Base-by-base conservation (phyloP, 78 protist genomes). In the Dictyostelium citrinum region DNA sequence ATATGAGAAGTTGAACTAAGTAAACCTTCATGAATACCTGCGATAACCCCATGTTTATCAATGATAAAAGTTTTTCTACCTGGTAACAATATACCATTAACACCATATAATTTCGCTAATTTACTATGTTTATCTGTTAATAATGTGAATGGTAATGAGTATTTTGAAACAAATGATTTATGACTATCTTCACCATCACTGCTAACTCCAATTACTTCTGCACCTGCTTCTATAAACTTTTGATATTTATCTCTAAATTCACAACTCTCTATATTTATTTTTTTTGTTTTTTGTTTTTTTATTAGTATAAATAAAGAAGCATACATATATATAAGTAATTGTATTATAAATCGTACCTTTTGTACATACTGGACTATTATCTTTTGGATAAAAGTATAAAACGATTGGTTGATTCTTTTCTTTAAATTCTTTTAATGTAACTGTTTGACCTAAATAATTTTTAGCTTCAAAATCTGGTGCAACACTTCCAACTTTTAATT, bases 181-280 rank as follows among this genome's bases (percentile, higher is more conserved):
- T 90, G 94, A 55, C 90, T 68, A 11, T 90, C 94, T 9, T 12
- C 31, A 24, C 68, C 11, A 37, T 90, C 94, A 27, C 79, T 27
- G 6, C 88, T 80, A 16, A 90, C 94, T 4, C 94, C 94, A 3
- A 90, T 61, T 5, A 90, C 94, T 64, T 81, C 27, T 9, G 90
- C 90, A 83, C 90, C 90, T 16, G 77, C 77, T 31, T 83, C 35
- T 22, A 68, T 81, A 49, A 90, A 90, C 4, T 81, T 43, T 39
- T 70, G 74, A 60, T 81, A 90, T 24, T 68, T 46, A 49, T 90
- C 94, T 27, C 94, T 27, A 71, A 90, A 90, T 24, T 41, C 61
- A 82, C 94, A 90, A 20, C 84, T 84, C 74, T 67, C 74, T 49
- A 43, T 43, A 43, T 5, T 3, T 43, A 43, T 43, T 43, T 43